Base-by-base conservation (phyloP, 306 rosid genomes). In the Benincasa hispida region DNA sequence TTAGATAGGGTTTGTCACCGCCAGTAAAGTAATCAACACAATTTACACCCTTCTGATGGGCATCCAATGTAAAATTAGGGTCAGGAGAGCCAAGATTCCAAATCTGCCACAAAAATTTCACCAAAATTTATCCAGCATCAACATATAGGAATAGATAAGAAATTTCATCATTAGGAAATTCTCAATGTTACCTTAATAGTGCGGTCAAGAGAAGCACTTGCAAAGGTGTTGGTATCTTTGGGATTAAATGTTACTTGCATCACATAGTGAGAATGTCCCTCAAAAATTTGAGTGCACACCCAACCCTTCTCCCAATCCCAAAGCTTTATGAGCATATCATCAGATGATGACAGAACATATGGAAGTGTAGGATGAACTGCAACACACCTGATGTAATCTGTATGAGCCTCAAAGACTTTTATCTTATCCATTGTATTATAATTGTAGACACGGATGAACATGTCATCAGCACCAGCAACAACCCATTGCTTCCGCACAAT, bases 281-380 rank as follows among this genome's bases (percentile, higher is more conserved):
- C 99, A 82, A 92, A 95, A 86, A 95, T 91, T 86, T 95, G 99
- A 83, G 93, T 95, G 73, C 99, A 95, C 79, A 81, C 81, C 98
- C 98, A 95, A 76, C 97, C 96, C 78, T 92, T 95, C 65, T 95
- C 99, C 98, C 98, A 95, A 81, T 95, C 98, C 99, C 99, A 95
- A 58, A 95, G 97, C 85, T 95, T 95, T 83, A 92, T 95, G 82
- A 92, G 97, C 99, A 92, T 95, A 87, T 95, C 99, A 82, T 95
- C 98, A 17, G 99, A 94, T 57, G 99, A 90, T 65, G 99, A 94
- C 81, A 94, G 86, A 75, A 94, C 93, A 76, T 87, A 94, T 34
- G 99, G 97, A 87, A 92, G 99, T 57, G 90, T 89, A 53, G 97
- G 99, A 84, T 94, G 99, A 75, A 94, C 99, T 28, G 99, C 92